Evolutionary conservation across 169 alveolate species (phyloP).

Genomic region (Eimeria zaria): DNA sequence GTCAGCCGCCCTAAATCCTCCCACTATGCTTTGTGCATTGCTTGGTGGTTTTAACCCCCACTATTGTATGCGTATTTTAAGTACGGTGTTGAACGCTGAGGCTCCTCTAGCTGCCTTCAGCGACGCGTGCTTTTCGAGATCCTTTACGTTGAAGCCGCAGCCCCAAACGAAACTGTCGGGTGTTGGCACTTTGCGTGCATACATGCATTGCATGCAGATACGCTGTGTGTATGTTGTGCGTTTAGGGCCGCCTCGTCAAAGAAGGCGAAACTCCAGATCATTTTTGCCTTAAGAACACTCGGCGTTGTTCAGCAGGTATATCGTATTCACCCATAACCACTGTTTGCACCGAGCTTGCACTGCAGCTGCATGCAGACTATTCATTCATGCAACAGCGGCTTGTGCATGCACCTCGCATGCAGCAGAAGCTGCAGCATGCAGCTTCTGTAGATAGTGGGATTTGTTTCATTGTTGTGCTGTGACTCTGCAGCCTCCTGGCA

Average conservation of each 20-base stretch:
- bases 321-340: not conserved
- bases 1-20: not conserved
- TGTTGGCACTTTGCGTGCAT: not conserved
- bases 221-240: not conserved
- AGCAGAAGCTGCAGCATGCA: too few relatives aligned
- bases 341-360: too few relatives aligned
- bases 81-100: not conserved
- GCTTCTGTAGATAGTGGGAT: not conserved
- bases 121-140: too few relatives aligned
- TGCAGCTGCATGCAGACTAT: too few relatives aligned
- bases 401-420: too few relatives aligned
- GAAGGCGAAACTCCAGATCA: conserved; percentile 52
- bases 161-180: not conserved
- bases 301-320: not conserved
- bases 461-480: not conserved
- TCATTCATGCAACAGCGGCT: too few relatives aligned
- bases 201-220: not conserved
- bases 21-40: not conserved
- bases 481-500: conserved; percentile 49
- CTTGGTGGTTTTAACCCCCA: too few relatives aligned
- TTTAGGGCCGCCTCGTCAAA: conserved; percentile 74
- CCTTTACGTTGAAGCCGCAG: not conserved
- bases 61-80: too few relatives aligned
- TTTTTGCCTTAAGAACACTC: conserved; percentile 35
- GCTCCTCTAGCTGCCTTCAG: not conserved